These are phyloP conservation scores for Linderniella brevidens DNA, from an alignment of 257 asterid genomes.

Conservation along the genomic window DNA sequence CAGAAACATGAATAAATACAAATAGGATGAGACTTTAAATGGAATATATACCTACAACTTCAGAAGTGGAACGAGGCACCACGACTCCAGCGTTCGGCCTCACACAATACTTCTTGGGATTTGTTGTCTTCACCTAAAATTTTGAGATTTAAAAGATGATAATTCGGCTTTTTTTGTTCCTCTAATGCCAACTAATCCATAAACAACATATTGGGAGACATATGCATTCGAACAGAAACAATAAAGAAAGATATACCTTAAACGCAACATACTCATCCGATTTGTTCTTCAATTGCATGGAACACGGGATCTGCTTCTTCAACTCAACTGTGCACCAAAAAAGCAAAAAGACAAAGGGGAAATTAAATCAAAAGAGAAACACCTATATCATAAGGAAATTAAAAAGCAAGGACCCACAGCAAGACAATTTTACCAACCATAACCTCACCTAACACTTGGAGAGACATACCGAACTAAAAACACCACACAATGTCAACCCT, in stretches of 20 bases:
- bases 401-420: slow-evolving; percentile 15
- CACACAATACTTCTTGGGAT: slow-evolving; percentile 60
- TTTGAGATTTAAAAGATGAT: slow-evolving; percentile 4
- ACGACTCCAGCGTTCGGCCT: slow-evolving; percentile 61
- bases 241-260: slow-evolving; percentile 32
- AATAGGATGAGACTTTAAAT: not conserved
- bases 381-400: too few relatives aligned
- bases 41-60: slow-evolving; percentile 22
- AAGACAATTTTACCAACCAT: not conserved
- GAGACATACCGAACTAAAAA: too few relatives aligned
- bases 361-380: slow-evolving; percentile 5
- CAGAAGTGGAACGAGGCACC: slow-evolving; percentile 35
- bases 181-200: not conserved
- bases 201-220: not conserved
- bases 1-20: too few relatives aligned
- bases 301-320: slow-evolving; percentile 83
- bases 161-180: too few relatives aligned
- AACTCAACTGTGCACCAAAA: slow-evolving; percentile 29
- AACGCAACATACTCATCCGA: slow-evolving; percentile 49
- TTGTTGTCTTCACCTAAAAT: slow-evolving; percentile 55
- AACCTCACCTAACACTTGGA: too few relatives aligned
- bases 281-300: slow-evolving; percentile 54
- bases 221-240: slow-evolving; percentile 1
- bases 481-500: not conserved
- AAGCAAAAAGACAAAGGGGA: not conserved